Percentiles rank a stretch among this genome's conserved stretches.
These are phyloP conservation scores for Dichomitus squalens DNA, from an alignment of 1,284 basidiomycete species.

Conservation along the genomic window DNA sequence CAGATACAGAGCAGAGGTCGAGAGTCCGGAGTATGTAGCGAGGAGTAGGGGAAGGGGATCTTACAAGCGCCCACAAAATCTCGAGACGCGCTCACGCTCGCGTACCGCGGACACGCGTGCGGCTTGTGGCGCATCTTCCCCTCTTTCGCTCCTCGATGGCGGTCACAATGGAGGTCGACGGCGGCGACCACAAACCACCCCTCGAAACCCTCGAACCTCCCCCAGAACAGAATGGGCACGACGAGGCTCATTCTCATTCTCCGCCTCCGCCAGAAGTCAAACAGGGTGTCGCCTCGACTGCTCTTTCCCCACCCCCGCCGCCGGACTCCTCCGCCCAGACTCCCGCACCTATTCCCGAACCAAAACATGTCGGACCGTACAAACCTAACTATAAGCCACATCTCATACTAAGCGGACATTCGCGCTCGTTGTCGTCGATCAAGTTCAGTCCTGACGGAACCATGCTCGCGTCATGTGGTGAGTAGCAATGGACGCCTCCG, in stretches of 20 bases:
- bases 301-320: slow-evolving; percentile 15
- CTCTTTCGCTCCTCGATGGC: slow-evolving; percentile 4
- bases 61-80: slow-evolving; percentile 14
- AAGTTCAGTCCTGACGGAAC: slow-evolving; percentile 82
- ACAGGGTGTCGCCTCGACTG: slow-evolving; percentile 8
- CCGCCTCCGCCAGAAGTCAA: slow-evolving; percentile 1
- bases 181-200: slow-evolving; percentile 14
- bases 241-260: neutral
- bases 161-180: slow-evolving; percentile 22
- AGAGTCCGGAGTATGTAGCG: neutral
- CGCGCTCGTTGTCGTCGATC: slow-evolving; percentile 70
- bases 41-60: neutral
- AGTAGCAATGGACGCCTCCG: slow-evolving; percentile 31
- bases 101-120: slow-evolving; percentile 3
- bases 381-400: slow-evolving; percentile 43
- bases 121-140: neutral
- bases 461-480: slow-evolving; percentile 76
- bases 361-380: slow-evolving; percentile 15
- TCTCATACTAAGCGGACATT: slow-evolving; percentile 72
- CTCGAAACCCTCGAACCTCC: neutral
- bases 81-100: slow-evolving; percentile 8
- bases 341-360: slow-evolving; percentile 16
- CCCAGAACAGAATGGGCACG: neutral
- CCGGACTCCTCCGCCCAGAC: slow-evolving; percentile 16
- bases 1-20: slow-evolving; percentile 1